These are phyloP conservation scores for Spinellus fusiger DNA, from an alignment of 192 early-diverging fungal genomes.

Conservation along the genomic window DNA sequence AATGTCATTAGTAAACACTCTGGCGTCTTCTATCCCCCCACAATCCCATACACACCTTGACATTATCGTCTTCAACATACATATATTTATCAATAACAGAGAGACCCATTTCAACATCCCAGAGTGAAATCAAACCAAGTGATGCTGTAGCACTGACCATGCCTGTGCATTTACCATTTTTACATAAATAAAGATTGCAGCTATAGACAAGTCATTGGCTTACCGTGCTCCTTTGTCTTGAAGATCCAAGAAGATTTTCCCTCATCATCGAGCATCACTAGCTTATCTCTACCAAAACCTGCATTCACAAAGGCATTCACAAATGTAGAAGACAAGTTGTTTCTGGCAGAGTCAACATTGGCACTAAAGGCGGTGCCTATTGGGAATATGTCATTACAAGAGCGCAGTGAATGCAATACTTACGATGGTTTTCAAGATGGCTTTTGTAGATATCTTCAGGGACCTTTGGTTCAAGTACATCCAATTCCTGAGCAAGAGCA, in stretches of 20 bases:
- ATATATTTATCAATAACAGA: slow-evolving; percentile 93
- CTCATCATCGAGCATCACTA: slow-evolving; percentile 73
- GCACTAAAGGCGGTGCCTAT: slow-evolving; percentile 56
- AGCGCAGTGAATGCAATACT: slow-evolving; percentile 4
- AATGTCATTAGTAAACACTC: neutral
- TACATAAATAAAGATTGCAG: neutral
- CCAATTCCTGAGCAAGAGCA: slow-evolving; percentile 84
- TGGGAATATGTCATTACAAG: too few relatives aligned
- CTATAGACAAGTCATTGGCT: neutral
- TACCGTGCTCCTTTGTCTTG: slow-evolving; percentile 95
- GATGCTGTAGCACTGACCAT: slow-evolving; percentile 97
- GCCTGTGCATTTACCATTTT: slow-evolving; percentile 28
- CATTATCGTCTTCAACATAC: slow-evolving; percentile 80
- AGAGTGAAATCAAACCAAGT: slow-evolving; percentile 85
- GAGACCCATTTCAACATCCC: slow-evolving; percentile 91
- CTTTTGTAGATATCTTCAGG: slow-evolving; percentile 99
- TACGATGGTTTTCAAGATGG: slow-evolving; percentile 87
- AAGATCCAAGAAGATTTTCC: slow-evolving; percentile 82
- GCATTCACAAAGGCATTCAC: slow-evolving; percentile 99
- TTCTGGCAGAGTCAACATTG: slow-evolving; percentile 87
- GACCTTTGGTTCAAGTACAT: slow-evolving; percentile 90
- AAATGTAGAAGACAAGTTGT: slow-evolving; percentile 95
- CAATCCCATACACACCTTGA: slow-evolving; percentile 49
- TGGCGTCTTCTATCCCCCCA: neutral
- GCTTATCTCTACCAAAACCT: slow-evolving; percentile 92